Percentiles rank a stretch among this genome's conserved stretches.
Evolutionary conservation across 148 eudicot genomes (phyloP).

Genomic region (Selenicereus undatus): DNA sequence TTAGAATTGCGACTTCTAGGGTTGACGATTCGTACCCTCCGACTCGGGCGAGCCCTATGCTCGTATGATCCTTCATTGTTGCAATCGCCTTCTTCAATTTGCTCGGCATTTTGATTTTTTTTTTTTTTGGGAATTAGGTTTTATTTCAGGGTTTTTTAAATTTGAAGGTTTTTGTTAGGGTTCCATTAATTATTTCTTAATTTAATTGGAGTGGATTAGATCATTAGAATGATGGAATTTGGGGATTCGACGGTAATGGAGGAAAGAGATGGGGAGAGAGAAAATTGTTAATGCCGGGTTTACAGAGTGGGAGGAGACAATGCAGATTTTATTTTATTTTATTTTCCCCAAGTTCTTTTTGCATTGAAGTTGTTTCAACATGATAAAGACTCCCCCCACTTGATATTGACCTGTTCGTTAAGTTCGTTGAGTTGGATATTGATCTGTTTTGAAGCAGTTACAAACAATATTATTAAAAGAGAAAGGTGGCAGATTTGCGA

Average conservation of each 20-base stretch:
- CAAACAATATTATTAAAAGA: neutral
- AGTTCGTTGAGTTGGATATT: neutral
- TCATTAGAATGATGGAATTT: neutral
- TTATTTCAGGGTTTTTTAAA: neutral
- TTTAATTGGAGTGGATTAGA: neutral
- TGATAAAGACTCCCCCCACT: neutral
- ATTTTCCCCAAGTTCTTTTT: no score
- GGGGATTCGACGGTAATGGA: neutral
- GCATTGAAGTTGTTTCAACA: neutral
- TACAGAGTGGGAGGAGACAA: no score
- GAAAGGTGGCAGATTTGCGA: neutral
- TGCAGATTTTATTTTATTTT: neutral
- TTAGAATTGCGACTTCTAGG: neutral
- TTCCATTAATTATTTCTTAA: no score
- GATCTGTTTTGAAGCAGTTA: neutral
- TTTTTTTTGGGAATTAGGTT: neutral
- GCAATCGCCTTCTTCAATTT: conserved; percentile 69
- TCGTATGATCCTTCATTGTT: conserved; percentile 84
- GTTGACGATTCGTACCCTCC: neutral
- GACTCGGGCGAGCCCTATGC: conserved; percentile 19
- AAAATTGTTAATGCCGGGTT: neutral
- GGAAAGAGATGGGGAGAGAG: neutral
- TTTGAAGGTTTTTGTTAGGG: neutral
- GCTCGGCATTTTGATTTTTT: conserved; percentile 29
- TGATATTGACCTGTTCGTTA: neutral